Evolutionary conservation across 345 rosid species (phyloP), one percentile per base, ranked within the genome.

Genomic region (Trapa bicornis): DNA sequence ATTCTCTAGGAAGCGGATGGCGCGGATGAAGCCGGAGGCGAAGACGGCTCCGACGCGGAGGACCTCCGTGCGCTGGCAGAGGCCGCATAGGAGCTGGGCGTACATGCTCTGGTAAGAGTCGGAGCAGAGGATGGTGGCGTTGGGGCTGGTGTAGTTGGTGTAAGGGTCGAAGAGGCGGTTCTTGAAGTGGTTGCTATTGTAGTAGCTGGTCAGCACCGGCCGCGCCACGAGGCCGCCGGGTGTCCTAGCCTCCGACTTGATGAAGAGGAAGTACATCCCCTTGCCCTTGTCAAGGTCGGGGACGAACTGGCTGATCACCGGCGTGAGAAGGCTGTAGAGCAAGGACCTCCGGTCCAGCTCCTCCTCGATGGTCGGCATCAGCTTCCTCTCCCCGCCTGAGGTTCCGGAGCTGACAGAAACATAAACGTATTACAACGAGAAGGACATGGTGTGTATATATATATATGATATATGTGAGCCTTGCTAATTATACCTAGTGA

Each of bases 91-190:
- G 76, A 87, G 47, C 65, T 87, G 94, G 47, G 90, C 79, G 75
- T 87, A 87, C 94, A 87, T 87, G 69, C 88, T 83, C 72, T 87
- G 94, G 85, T 85, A 84, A 65, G 91, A 79, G 73, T 87, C 91
- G 13, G 83, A 80, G 72, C 90, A 87, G 67, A 87, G 83, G 76
- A 87, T 84, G 78, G 91, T 77, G 68, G 85, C 82, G 77, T 87
- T 85, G 22, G 94, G 94, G 85, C 87, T 82, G 3, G 94, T 87
- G 87, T 87, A 87, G 85, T 87, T 83, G 61, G 85, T 85, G 75
- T 82, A 84, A 53, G 91, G 94, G 65, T 87, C 90, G 73, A 50
- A 84, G 22, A 86, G 87, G 57, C 94, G 77, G 9, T 85, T 57
- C 61, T 81, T 82, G 82, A 87, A 87, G 66, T 85, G 85, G 58